Base-by-base conservation (phyloP, 108 stramenopile genomes). In the Nitzschia sp. region DNA sequence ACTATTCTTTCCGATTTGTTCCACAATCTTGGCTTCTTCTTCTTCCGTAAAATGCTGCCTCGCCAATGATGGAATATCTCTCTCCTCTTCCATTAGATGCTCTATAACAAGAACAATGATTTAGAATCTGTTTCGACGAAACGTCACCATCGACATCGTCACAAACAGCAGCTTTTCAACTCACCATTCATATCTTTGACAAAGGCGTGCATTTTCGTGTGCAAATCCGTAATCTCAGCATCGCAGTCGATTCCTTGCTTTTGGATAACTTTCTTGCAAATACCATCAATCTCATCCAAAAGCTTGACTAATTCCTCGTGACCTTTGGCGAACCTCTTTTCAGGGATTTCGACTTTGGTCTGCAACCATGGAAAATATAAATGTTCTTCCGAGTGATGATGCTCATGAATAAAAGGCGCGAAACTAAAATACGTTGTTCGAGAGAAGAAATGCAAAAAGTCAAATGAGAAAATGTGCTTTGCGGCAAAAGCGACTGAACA, bases 321-420 rank as follows among this genome's bases (percentile, higher is more conserved):
- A 31, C 42, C 28, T n/a, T 58, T 51, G 15, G 46, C 11, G 5
- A 70, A 58, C 25, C 69, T 45, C 35, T 68, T 73, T 25, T 73
- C 54, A 8, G 81, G 77, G 58, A 55, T 24, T n/a, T 46, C 34
- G 1, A 70, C 62, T 54, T 53, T 77, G 27, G 64, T 62, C 13
- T 56, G 46, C 21, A 82, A 59, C 81, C 81, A 82, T 24, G 81
- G 75, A 58, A 81, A 81, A 56, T 77, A 77, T 29, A 81, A 63
- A 28, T 55, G 27, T 32, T 81, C 75, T 54, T 78, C 71, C 8
- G 28, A 33, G 23, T 78, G 72, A 49, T 72, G 77, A 46, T 78
- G 77, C 23, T 67, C 71, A 47, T 73, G 53, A 18, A 73, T 42
- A 25, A 38, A 60, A 23, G 29, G 55, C 2, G 26, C 56, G 46